Conservation (phyloP, 805 yeast species). For the Vanderwaltozyma yarrowii region DNA sequence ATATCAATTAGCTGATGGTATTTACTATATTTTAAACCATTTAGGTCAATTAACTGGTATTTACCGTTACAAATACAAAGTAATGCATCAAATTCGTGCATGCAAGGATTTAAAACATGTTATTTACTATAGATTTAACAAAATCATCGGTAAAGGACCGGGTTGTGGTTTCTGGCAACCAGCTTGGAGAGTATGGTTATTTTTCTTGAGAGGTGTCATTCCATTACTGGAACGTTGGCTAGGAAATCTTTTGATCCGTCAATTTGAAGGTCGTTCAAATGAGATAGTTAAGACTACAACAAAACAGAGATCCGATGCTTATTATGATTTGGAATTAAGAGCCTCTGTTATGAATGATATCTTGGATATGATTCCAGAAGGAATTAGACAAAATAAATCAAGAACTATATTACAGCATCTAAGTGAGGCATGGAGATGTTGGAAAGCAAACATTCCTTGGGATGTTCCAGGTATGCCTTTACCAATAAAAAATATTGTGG, state of each 20-base stretch:
- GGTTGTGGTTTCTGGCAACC: constrained; percentile 99
- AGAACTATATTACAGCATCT: constrained; percentile 84
- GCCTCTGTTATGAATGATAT: constrained; percentile 95
- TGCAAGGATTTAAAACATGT: constrained; percentile 94
- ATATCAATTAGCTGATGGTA: constrained; percentile 89
- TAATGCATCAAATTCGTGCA: constrained; percentile 95
- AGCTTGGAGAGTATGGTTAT: constrained; percentile 95
- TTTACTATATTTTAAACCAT: constrained; percentile 83
- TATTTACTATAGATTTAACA: constrained; percentile 75
- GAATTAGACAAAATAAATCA: constrained; percentile 76
- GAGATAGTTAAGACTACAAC: constrained; percentile 91
- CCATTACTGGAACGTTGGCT: constrained; percentile 93
- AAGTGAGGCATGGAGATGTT: constrained; percentile 98
- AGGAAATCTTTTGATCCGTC: constrained; percentile 82
- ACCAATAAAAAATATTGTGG: constrained; percentile 78
- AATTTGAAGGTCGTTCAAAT: constrained; percentile 91
- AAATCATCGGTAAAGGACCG: constrained; percentile 90
- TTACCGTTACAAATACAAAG: constrained; percentile 91
- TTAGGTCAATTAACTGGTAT: constrained; percentile 94
- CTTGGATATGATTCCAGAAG: constrained; percentile 94
- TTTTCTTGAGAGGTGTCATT: constrained; percentile 80
- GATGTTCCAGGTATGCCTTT: constrained; percentile 92
- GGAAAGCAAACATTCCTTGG: constrained; percentile 99
- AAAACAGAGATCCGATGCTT: constrained; percentile 90
- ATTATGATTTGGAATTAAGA: constrained; percentile 85